phyloP scores from a whole-genome alignment of 345 rosid species.

The Orychophragmus violaceus region DNA sequence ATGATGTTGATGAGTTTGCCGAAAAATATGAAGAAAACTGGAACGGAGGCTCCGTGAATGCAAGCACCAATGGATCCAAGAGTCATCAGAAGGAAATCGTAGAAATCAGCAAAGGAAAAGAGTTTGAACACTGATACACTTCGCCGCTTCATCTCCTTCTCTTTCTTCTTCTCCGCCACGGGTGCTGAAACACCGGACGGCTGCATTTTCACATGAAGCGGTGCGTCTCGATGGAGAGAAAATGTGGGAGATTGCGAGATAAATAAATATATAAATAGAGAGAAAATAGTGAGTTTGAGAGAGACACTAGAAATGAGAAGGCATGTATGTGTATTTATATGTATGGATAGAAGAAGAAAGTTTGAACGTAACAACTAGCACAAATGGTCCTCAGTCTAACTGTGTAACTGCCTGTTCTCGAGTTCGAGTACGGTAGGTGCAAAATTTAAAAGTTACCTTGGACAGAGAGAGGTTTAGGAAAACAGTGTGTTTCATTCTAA shows the following conservation, averaged over 20 bases:
- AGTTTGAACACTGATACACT: constrained; percentile 59
- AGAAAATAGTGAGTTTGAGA: not conserved
- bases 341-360: not conserved
- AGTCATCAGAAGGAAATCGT: constrained; percentile 66
- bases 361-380: no score
- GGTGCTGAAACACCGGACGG: constrained; percentile 19
- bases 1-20: constrained; percentile 79
- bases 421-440: no score
- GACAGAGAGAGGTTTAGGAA: no score
- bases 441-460: no score
- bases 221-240: not conserved
- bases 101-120: constrained; percentile 73
- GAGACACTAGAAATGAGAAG: not conserved
- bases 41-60: constrained; percentile 88
- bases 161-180: not conserved
- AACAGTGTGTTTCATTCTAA: no score
- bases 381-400: no score
- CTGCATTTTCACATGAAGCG: constrained; percentile 26
- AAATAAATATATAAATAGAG: not conserved
- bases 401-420: no score
- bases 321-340: not conserved
- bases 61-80: constrained; percentile 82
- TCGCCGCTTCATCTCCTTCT: constrained; percentile 15
- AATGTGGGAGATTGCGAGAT: not conserved
- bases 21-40: constrained; percentile 89